These are phyloP conservation scores for Paramyrothecium sp. DNA, from an alignment of 2,329 filamentous ascomycete species.

Conservation along the genomic window DNA sequence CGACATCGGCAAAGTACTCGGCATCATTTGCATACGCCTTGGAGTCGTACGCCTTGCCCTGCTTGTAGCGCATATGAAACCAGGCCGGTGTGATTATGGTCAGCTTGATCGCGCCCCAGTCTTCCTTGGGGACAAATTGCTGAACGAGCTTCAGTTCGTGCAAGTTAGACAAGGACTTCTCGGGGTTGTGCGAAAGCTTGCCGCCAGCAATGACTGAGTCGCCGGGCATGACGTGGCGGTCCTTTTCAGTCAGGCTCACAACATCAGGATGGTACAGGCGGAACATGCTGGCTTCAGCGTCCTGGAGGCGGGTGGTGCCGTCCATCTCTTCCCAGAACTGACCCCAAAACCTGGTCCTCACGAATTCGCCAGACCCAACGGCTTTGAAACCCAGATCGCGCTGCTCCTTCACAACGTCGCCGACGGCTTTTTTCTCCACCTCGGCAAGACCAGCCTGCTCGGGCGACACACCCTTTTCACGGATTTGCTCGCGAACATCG, in stretches of 20 bases:
- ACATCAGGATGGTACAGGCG: conserved; percentile 55
- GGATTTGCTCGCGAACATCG: conserved; percentile 26
- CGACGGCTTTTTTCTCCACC: conserved; percentile 54
- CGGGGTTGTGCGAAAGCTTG: conserved; percentile 43
- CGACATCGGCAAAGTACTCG: conserved; percentile 65
- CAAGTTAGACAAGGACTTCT: conserved; percentile 43
- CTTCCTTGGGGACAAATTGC: conserved; percentile 40
- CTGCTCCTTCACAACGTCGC: conserved; percentile 65
- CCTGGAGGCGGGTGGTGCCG: conserved; percentile 45
- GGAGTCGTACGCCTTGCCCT: conserved; percentile 22
- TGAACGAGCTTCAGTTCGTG: conserved; percentile 49
- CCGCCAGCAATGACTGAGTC: conserved; percentile 51
- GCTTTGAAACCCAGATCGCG: conserved; percentile 64
- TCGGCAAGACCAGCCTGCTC: conserved; percentile 55
- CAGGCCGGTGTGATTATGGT: conserved; percentile 53
- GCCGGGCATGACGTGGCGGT: conserved; percentile 54
- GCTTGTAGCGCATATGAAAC: conserved; percentile 25
- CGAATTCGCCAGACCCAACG: conserved; percentile 71
- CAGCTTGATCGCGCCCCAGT: conserved; percentile 52
- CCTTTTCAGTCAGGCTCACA: conserved; percentile 50
- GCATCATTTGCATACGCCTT: conserved; percentile 22
- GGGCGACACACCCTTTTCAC: conserved; percentile 36
- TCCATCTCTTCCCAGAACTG: conserved; percentile 54
- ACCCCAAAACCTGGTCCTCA: conserved; percentile 44
- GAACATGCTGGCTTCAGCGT: conserved; percentile 51